Base-by-base conservation (phyloP, 805 yeast genomes). In the Candida maris region DNA sequence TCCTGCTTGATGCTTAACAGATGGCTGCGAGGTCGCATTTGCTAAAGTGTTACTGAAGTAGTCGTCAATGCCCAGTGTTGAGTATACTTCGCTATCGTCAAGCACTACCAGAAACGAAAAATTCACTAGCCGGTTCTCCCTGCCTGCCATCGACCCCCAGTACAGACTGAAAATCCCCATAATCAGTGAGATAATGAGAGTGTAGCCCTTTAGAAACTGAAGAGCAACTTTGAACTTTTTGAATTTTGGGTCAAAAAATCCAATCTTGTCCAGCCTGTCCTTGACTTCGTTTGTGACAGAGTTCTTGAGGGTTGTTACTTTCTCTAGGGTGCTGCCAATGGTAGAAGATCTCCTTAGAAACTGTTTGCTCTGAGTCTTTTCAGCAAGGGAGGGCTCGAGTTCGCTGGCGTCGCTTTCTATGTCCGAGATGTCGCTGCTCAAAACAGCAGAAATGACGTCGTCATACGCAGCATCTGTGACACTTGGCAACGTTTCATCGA, bases 131-230 rank as follows among this genome's bases (percentile, higher is more conserved):
- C 64, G 42, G 38, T 41, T 8, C 24, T 36, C 23, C 37, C 68
- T 51, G n/a, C 55, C 34, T 57, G 52, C 54, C 53, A 54, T 52
- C 33, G 65, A 48, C 29, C 68, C 67, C 80, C 80, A 67, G 61
- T 64, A 57, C 37, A 61, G 43, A 50, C 76, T 49, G 45, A 65
- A 46, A 37, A 62, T 59, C 18, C 51, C 53, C 44, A 70, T 53
- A 19, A 70, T 54, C 24, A 59, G 50, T 16, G 53, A 38, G 2
- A 61, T 63, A 54, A 75, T 58, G 12, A 54, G 10, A 0, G 54
- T 6, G 35, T 52, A 55, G n/a, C 54, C 56, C 35, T 38, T 48
- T 8, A 52, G 13, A 27, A 55, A 55, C 16, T 39, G 36, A 6
- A 43, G 26, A 5, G 42, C 13, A 5, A 46, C 26, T 14, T 38